Percentiles rank a stretch among this genome's conserved stretches.
Evolutionary conservation across 768 basidiomycete genomes (phyloP).

Genomic region (Suillus clintonianus): DNA sequence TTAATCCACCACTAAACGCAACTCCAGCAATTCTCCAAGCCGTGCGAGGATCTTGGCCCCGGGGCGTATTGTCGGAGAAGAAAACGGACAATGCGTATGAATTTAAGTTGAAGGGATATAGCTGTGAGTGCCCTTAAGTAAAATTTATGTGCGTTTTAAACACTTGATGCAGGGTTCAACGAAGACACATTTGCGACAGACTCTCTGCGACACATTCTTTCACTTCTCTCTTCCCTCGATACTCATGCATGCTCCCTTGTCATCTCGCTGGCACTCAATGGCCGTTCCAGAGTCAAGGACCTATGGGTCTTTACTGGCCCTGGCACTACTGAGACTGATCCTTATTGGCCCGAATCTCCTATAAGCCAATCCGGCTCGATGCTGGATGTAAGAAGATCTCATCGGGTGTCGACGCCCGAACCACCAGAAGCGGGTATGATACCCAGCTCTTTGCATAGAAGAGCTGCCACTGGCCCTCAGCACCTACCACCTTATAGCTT

Average conservation of each 20-base stretch:
- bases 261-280: slow-evolving; percentile 70
- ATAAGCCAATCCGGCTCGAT: slow-evolving; percentile 37
- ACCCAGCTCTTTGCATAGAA: slow-evolving; percentile 31
- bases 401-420: slow-evolving; percentile 34
- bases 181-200: slow-evolving; percentile 76
- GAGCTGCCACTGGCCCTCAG: slow-evolving; percentile 32
- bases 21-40: slow-evolving; percentile 84
- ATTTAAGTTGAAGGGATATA: slow-evolving; percentile 82
- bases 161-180: slow-evolving; percentile 61
- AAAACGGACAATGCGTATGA: slow-evolving; percentile 74
- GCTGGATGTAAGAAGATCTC: slow-evolving; percentile 37
- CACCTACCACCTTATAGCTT: slow-evolving; percentile 17
- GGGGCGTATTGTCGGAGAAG: slow-evolving; percentile 77
- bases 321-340: slow-evolving; percentile 32
- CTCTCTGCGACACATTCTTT: slow-evolving; percentile 70
- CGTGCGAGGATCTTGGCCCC: slow-evolving; percentile 75
- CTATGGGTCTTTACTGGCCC: slow-evolving; percentile 77
- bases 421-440: slow-evolving; percentile 24
- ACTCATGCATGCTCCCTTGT: slow-evolving; percentile 66
- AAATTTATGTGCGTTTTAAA: slow-evolving; percentile 16
- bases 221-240: slow-evolving; percentile 67
- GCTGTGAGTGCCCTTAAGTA: slow-evolving; percentile 49
- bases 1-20: slow-evolving; percentile 71
- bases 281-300: slow-evolving; percentile 72
- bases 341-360: slow-evolving; percentile 35